A percentile compares a stretch with the other conserved stretches of the same genome.
Evolutionary conservation across 2,329 filamentous ascomycete genomes (phyloP).

Genomic region (Exophiala viscosa): DNA sequence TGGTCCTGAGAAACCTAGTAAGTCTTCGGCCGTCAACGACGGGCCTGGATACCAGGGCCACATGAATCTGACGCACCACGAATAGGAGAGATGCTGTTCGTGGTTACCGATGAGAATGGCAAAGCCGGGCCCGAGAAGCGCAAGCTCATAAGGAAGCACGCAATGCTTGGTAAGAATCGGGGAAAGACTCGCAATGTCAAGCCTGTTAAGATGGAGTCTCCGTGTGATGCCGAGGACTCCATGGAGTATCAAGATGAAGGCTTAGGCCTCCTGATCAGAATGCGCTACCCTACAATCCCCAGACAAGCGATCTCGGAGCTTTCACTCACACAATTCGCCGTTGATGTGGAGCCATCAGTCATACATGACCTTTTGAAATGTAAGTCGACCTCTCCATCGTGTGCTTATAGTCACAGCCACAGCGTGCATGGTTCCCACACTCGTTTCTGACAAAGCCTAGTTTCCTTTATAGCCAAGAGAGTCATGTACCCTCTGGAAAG

Average conservation of each 20-base stretch:
- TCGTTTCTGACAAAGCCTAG: slow-evolving; percentile 19
- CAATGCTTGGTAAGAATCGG: slow-evolving; percentile 44
- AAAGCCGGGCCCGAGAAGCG: slow-evolving; percentile 33
- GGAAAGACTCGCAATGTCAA: slow-evolving; percentile 27
- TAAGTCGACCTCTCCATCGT: slow-evolving; percentile 21
- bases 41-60: neutral
- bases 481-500: slow-evolving; percentile 35
- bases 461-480: slow-evolving; percentile 34
- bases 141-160: slow-evolving; percentile 41
- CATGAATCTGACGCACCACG: neutral
- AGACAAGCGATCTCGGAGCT: slow-evolving; percentile 16
- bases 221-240: neutral
- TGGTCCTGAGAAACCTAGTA: no score
- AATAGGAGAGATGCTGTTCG: slow-evolving; percentile 30
- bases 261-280: neutral
- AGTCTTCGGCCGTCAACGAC: no score
- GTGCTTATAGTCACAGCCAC: neutral
- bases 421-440: neutral
- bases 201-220: neutral
- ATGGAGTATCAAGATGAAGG: neutral
- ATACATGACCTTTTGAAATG: slow-evolving; percentile 32
- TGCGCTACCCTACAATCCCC: neutral
- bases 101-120: slow-evolving; percentile 29
- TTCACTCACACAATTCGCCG: slow-evolving; percentile 30
- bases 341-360: slow-evolving; percentile 29